A percentile compares a stretch with the other conserved stretches of the same genome.
phyloP scores from a whole-genome alignment of 176 grass and related monocot genomes.

The Phragmites australis region DNA sequence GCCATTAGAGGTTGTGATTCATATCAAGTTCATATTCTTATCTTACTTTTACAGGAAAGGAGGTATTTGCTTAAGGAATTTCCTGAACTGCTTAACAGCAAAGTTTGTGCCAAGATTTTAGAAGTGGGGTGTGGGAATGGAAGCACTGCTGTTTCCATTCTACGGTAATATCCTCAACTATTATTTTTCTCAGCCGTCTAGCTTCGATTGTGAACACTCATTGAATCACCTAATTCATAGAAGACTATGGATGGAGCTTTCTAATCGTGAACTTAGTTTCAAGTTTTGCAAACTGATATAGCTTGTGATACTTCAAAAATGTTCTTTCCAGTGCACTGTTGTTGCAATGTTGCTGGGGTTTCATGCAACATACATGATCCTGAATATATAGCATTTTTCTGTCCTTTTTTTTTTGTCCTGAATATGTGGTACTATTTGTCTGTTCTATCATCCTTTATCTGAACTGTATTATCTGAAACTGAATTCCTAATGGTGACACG shows the following conservation, averaged over 20 bases:
- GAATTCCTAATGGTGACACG: constrained; percentile 19
- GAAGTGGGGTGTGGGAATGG: constrained; percentile 95
- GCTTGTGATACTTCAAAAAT: neutral
- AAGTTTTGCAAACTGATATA: neutral
- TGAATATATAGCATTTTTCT: neutral
- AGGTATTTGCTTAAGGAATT: constrained; percentile 94
- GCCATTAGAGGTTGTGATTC: neutral
- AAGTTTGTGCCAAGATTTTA: constrained; percentile 52
- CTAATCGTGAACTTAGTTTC: neutral
- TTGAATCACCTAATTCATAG: neutral
- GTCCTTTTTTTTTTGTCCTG: neutral
- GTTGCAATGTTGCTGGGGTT: neutral
- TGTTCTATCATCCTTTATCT: neutral
- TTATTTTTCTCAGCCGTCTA: neutral
- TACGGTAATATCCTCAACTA: constrained; percentile 47
- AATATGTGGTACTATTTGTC: neutral
- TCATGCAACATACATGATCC: neutral
- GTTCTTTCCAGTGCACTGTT: neutral
- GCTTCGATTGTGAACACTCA: neutral
- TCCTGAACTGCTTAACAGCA: constrained; percentile 61
- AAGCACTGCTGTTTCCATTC: constrained; percentile 62
- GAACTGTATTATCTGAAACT: constrained; percentile 4
- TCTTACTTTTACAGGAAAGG: constrained; percentile 67
- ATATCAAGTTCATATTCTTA: constrained; percentile 14
- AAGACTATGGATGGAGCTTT: neutral